Percentiles rank a stretch among this genome's conserved stretches.
phyloP scores from a whole-genome alignment of 2,329 filamentous ascomycete genomes.

The Fusarium scirpi region DNA sequence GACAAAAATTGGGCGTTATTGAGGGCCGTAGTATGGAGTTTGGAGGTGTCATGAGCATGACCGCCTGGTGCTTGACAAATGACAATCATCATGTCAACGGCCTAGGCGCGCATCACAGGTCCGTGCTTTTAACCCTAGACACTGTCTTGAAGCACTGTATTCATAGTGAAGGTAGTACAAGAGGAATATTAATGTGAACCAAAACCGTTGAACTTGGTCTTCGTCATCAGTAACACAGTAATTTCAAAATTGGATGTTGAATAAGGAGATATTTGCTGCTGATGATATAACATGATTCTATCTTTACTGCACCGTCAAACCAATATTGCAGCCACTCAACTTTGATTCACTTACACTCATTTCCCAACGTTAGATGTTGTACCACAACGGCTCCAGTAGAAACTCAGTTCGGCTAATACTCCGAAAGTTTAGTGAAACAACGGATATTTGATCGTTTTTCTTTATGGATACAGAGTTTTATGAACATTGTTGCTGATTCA shows the following conservation, averaged over 20 bases:
- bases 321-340: conserved; percentile 26
- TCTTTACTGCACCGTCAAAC: conserved; percentile 13
- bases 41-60: conserved; percentile 36
- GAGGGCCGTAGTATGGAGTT: neutral
- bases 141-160: conserved; percentile 26
- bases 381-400: conserved; percentile 30
- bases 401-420: conserved; percentile 36
- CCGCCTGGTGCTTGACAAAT: conserved; percentile 14
- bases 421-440: conserved; percentile 20
- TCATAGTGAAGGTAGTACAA: neutral
- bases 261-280: neutral
- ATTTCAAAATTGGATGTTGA: neutral
- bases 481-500: conserved; percentile 1
- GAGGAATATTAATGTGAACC: conserved; percentile 5
- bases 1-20: neutral
- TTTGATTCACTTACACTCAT: conserved; percentile 19
- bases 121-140: neutral
- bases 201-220: conserved; percentile 11
- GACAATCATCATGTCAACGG: conserved; percentile 33
- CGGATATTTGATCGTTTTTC: conserved; percentile 4
- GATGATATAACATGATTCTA: neutral
- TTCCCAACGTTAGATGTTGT: conserved; percentile 32
- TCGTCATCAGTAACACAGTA: conserved; percentile 17
- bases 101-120: conserved; percentile 4
- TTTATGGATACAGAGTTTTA: conserved; percentile 4